Evolutionary conservation across 495 filamentous ascomycete species (phyloP).

Genomic region (Hypoxylon rickii): DNA sequence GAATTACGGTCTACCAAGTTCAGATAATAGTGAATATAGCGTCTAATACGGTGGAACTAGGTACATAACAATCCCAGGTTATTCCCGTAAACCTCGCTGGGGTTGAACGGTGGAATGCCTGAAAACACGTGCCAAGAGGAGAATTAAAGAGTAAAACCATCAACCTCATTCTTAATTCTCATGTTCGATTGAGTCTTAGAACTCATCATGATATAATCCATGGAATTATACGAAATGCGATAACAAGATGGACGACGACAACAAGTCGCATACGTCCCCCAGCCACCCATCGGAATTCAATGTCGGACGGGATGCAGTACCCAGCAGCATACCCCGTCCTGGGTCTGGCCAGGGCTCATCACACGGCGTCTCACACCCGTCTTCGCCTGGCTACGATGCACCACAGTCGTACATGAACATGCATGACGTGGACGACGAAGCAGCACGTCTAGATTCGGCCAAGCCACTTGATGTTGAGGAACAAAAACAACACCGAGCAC

Average conservation of each 20-base stretch:
- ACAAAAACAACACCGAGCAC: slow-evolving; percentile 10
- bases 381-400: slow-evolving; percentile 37
- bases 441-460: slow-evolving; percentile 38
- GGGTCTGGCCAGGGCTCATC: slow-evolving; percentile 1
- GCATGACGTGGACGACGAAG: slow-evolving; percentile 41
- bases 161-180: no score
- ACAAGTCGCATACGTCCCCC: neutral
- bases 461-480: slow-evolving; percentile 17
- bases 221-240: slow-evolving; percentile 1
- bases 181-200: neutral
- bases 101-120: slow-evolving; percentile 16
- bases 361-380: slow-evolving; percentile 7
- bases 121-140: slow-evolving; percentile 31
- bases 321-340: neutral
- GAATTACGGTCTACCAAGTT: no score
- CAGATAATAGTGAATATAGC: no score
- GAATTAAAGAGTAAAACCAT: no score
- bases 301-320: slow-evolving; percentile 3
- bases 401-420: slow-evolving; percentile 47
- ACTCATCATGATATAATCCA: neutral
- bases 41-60: slow-evolving; percentile 8
- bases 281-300: neutral
- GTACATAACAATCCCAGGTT: no score
- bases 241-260: slow-evolving; percentile 9
- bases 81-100: no score